phyloP scores from a whole-genome alignment of 1,284 basidiomycete genomes.

The Microbotryum silenes-acaulis region DNA sequence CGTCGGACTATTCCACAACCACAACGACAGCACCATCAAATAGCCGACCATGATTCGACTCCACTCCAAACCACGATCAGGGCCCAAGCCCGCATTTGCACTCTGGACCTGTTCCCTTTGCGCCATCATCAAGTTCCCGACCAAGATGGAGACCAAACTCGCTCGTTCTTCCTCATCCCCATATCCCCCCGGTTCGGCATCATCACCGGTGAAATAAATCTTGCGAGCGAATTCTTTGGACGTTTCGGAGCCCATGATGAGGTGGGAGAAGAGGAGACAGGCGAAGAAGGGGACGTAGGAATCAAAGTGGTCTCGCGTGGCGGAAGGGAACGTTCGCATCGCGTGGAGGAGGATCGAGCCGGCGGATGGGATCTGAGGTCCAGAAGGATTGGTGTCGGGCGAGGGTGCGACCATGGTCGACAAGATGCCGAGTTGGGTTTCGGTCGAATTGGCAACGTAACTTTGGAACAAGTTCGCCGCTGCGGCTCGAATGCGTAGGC shows the following conservation, averaged over 20 bases:
- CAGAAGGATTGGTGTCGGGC: conserved; percentile 11
- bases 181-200: conserved; percentile 39
- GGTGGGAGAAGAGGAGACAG: conserved; percentile 47
- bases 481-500: conserved; percentile 42
- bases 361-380: conserved; percentile 36
- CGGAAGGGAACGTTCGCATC: conserved; percentile 43
- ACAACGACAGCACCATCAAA: conserved; percentile 71
- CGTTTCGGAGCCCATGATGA: conserved; percentile 49
- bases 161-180: conserved; percentile 48
- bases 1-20: conserved; percentile 93
- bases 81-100: conserved; percentile 41
- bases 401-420: conserved; percentile 46
- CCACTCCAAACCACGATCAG: conserved; percentile 66
- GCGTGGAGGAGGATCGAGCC: conserved; percentile 48
- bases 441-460: conserved; percentile 41
- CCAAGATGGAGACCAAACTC: conserved; percentile 48
- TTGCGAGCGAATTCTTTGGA: conserved; percentile 49
- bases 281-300: conserved; percentile 49
- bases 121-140: conserved; percentile 58
- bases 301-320: conserved; percentile 44
- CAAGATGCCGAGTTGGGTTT: conserved; percentile 44
- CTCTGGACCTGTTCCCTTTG: conserved; percentile 48
- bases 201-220: conserved; percentile 38
- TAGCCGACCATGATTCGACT: conserved; percentile 81
- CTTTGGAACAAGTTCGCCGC: conserved; percentile 45